Evolutionary conservation across 768 basidiomycete genomes (phyloP).

Genomic region (Russula ochroleuca): DNA sequence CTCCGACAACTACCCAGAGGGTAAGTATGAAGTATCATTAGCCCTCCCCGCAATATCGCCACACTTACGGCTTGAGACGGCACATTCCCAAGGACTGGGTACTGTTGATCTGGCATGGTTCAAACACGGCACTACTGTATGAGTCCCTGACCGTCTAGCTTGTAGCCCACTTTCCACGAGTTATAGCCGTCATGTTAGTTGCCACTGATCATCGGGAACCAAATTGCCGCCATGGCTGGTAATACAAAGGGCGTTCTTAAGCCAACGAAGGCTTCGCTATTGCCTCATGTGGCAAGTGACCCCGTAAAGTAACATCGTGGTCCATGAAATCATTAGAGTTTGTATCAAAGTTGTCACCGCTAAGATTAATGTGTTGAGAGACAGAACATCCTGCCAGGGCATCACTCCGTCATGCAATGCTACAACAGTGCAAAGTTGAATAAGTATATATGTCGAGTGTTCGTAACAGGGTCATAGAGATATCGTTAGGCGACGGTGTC

Average conservation of each 20-base stretch:
- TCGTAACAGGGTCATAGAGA: constrained; percentile 4
- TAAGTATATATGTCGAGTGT: constrained; percentile 15
- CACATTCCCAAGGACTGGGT: constrained; percentile 29
- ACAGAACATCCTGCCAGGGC: neutral
- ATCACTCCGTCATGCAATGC: neutral
- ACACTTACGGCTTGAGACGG: constrained; percentile 5
- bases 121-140: neutral
- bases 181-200: too few relatives aligned
- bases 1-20: neutral
- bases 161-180: neutral
- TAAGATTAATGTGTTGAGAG: too few relatives aligned
- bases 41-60: constrained; percentile 33
- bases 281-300: too few relatives aligned
- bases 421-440: neutral
- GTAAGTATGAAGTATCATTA: constrained; percentile 35
- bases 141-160: neutral
- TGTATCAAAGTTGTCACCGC: too few relatives aligned
- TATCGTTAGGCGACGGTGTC: constrained; percentile 34
- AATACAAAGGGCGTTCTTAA: neutral
- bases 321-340: too few relatives aligned
- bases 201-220: too few relatives aligned
- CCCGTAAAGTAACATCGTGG: too few relatives aligned
- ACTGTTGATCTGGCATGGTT: constrained; percentile 40
- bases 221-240: neutral
- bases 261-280: neutral